Evolutionary conservation across 2,329 filamentous ascomycete species (phyloP).

Genomic region (Microdochium paspali): DNA sequence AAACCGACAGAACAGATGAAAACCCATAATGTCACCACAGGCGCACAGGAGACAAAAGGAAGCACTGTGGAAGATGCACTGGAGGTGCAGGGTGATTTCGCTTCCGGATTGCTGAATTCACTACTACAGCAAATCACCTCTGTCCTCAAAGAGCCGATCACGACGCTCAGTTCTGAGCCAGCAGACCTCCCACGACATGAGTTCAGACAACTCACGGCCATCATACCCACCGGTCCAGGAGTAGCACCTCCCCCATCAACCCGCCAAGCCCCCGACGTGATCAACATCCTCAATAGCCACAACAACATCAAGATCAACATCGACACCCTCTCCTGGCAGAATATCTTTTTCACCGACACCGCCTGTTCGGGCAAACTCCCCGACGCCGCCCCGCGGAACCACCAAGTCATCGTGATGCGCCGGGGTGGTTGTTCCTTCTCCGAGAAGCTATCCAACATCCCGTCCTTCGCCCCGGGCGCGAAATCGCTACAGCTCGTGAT

Average conservation of each 20-base stretch:
- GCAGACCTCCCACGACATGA: constrained; percentile 10
- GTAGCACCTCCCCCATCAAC: constrained; percentile 63
- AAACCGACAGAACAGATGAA: constrained; percentile 10
- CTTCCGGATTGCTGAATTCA: constrained; percentile 25
- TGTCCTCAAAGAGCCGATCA: constrained; percentile 31
- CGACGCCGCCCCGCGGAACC: constrained; percentile 37
- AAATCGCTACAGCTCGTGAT: constrained; percentile 70
- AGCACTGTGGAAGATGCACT: constrained; percentile 9
- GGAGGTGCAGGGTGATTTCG: not conserved
- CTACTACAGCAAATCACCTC: constrained; percentile 37
- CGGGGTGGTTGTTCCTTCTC: constrained; percentile 81
- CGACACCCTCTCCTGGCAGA: constrained; percentile 52
- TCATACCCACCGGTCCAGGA: constrained; percentile 43
- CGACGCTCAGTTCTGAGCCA: constrained; percentile 26
- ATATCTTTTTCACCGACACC: constrained; percentile 60
- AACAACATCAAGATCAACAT: constrained; percentile 27
- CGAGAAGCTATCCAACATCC: constrained; percentile 77
- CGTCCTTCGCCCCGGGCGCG: constrained; percentile 55
- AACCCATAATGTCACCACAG: constrained; percentile 9
- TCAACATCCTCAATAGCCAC: constrained; percentile 33
- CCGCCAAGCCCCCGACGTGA: constrained; percentile 40
- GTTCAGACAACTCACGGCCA: constrained; percentile 38
- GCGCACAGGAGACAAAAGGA: constrained; percentile 14
- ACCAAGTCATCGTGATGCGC: constrained; percentile 75
- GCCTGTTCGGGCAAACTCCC: constrained; percentile 53